Conservation (phyloP, 2,329 filamentous ascomycete species). For the Calycina marina region DNA sequence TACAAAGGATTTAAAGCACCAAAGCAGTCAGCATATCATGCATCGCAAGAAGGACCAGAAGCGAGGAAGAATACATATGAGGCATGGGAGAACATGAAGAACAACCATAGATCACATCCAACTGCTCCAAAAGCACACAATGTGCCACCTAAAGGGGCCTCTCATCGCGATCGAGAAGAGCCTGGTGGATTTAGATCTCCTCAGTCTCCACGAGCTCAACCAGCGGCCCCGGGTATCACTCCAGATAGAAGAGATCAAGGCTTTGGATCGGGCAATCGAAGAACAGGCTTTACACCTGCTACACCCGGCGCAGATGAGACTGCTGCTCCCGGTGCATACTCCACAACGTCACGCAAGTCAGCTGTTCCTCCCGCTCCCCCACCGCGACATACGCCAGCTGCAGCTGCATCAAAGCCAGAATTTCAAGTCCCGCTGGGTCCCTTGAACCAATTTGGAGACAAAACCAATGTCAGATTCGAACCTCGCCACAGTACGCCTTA, state of each 20-base stretch:
- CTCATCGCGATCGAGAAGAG: conserved; percentile 13
- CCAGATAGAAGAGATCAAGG: conserved; percentile 14
- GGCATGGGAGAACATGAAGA: conserved; percentile 21
- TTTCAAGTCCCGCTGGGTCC: conserved; percentile 25
- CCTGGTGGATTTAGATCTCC: conserved; percentile 10
- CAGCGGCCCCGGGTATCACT: conserved; percentile 1
- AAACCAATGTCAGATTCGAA: conserved; percentile 24
- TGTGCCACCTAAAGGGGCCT: conserved; percentile 12
- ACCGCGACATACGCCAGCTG: conserved; percentile 8
- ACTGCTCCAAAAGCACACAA: conserved; percentile 12
- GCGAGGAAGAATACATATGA: conserved; percentile 19
- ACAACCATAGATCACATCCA: conserved; percentile 2
- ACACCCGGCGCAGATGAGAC: conserved; percentile 21
- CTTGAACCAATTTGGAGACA: conserved; percentile 31
- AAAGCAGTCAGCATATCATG: conserved; percentile 14
- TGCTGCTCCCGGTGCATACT: conserved; percentile 18
- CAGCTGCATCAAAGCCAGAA: conserved; percentile 2
- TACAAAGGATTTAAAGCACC: conserved; percentile 21
- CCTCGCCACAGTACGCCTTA: conserved; percentile 44
- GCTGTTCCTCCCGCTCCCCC: conserved; percentile 14
- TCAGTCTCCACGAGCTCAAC: conserved; percentile 12
- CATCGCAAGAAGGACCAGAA: conserved; percentile 18
- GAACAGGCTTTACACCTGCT: conserved; percentile 21
- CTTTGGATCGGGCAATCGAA: conserved; percentile 10
- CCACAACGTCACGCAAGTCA: conserved; percentile 18